Base-by-base conservation (phyloP, 2,329 filamentous ascomycete species). In the Fusarium anguioides region DNA sequence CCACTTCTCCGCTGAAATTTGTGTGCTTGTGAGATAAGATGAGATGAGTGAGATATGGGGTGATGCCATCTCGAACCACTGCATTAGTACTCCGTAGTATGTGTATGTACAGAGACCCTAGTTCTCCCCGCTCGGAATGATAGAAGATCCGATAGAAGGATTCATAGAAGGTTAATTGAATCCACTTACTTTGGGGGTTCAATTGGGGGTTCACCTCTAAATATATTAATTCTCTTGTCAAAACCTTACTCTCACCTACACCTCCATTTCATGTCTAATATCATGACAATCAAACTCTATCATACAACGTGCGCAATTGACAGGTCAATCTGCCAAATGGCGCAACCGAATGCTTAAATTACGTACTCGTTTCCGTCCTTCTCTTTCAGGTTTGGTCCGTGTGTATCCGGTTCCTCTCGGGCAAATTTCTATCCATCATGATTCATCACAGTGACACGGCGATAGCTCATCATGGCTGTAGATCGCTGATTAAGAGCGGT, bases 261-360 rank as follows among this genome's bases (percentile, higher is more conserved):
- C 12, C 6, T 29, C 7, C 10, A 10, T 29, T 29, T 10, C 27
- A 4, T 8, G 27, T 23, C 44, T n/a, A n/a, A 18, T n/a, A 44
- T 11, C 26, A 8, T 4, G 29, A 31, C 14, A 14, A 6, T 15
- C 14, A 14, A 6, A 31, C 14, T 6, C 15, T 31, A 17, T 31
- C 27, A 31, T 12, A 4, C 49, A 50, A 42, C 36, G 42, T 41
- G 36, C 36, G 6, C 29, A 29, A 36, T 50, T 59, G 56, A 60
- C 56, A 59, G 42, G 53, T 20, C 31, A 35, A 21, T 12, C 26
- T 17, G 24, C 27, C 37, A 45, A 40, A 69, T 69, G 64, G 60
- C 66, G 66, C 66, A 69, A 69, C 14, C 45, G 45, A 59, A 53
- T 67, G 58, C 49, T 44, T 41, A 59, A 42, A 69, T 69, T 67